Conservation (phyloP, 164 flowering plant species). For the Chimonanthus praecox region DNA sequence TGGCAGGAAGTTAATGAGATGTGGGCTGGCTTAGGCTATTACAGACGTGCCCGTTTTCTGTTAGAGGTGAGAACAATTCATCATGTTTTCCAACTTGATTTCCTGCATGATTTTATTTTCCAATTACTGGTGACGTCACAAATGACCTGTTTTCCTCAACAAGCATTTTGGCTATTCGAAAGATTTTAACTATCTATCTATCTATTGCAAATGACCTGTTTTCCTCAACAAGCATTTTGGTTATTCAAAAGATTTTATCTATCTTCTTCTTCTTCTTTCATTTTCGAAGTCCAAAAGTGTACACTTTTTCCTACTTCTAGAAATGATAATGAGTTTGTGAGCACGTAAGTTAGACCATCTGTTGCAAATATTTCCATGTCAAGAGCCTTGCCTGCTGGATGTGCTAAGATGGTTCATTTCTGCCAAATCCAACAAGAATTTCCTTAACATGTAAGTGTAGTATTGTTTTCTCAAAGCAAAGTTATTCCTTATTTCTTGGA, state of each 20-base stretch:
- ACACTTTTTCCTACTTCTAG: not conserved
- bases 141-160: not conserved
- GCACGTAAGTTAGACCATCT: too few relatives aligned
- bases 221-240: too few relatives aligned
- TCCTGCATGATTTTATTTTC: not conserved
- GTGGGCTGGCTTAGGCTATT: slow-evolving; percentile 99
- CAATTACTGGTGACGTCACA: not conserved
- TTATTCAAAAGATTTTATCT: not conserved
- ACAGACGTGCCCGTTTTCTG: slow-evolving; percentile 85
- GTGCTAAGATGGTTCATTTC: not conserved
- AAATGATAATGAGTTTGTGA: not conserved
- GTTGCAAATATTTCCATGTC: not conserved
- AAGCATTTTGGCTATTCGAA: not conserved
- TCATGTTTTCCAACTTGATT: not conserved
- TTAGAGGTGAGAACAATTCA: slow-evolving; percentile 47
- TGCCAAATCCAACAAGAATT: not conserved
- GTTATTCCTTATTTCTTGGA: not conserved
- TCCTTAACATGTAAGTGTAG: not conserved
- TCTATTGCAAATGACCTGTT: not conserved
- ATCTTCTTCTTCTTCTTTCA: not conserved
- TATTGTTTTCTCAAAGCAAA: not conserved
- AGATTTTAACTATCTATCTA: not conserved
- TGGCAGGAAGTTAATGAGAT: slow-evolving; percentile 92
- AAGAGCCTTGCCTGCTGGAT: not conserved
- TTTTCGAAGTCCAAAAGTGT: not conserved